These are phyloP conservation scores for Termitomyces bulborhizus DNA, from an alignment of 768 basidiomycete genomes.

Conservation along the genomic window DNA sequence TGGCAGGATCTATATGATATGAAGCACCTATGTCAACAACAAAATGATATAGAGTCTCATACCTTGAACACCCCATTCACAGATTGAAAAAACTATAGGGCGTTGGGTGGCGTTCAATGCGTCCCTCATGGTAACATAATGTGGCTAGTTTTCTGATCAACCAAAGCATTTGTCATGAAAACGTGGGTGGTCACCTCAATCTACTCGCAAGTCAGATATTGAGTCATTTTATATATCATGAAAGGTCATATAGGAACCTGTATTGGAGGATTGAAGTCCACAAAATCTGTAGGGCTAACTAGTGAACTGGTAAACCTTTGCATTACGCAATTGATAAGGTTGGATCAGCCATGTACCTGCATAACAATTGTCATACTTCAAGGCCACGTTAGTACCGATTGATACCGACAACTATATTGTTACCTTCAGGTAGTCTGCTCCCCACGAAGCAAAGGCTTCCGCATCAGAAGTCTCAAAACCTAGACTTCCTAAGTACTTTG, in stretches of 20 bases:
- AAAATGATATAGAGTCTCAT: background rate
- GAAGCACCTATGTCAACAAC: too few species aligned
- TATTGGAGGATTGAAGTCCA: slow-evolving; percentile 39
- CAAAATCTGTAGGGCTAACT: slow-evolving; percentile 38
- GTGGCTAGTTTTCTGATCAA: slow-evolving; percentile 22
- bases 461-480: slow-evolving; percentile 43
- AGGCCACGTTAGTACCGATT: background rate
- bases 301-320: background rate
- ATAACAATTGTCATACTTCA: slow-evolving; percentile 44
- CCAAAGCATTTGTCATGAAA: background rate
- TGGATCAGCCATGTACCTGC: slow-evolving; percentile 21
- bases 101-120: slow-evolving; percentile 37
- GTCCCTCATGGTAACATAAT: slow-evolving; percentile 39
- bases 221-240: background rate
- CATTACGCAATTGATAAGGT: background rate
- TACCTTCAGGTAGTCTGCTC: slow-evolving; percentile 39
- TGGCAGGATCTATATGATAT: slow-evolving; percentile 34
- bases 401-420: background rate
- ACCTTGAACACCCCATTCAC: slow-evolving; percentile 43
- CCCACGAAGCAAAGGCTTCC: slow-evolving; percentile 41
- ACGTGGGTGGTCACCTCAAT: slow-evolving; percentile 23
- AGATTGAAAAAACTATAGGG: slow-evolving; percentile 46
- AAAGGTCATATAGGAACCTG: slow-evolving; percentile 17
- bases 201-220: slow-evolving; percentile 12
- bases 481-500: slow-evolving; percentile 37